Evolutionary conservation across 768 basidiomycete species (phyloP), one percentile per base, ranked within the genome.

Genomic region (Galerina sulciceps): DNA sequence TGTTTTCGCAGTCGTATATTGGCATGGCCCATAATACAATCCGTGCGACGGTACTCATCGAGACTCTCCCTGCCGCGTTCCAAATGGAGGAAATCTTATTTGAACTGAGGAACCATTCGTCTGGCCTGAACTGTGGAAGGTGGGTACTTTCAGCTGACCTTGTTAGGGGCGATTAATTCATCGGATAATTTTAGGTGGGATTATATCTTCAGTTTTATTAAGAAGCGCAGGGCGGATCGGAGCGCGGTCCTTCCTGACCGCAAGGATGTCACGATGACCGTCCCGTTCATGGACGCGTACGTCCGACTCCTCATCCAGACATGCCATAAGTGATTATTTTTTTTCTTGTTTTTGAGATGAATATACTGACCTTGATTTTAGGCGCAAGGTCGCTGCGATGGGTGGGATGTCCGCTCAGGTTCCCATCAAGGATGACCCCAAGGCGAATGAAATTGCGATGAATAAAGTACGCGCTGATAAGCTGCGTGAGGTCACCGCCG

Each of bases 331-430:
- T 94, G 73, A 31, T 8, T 31, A 62, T 82, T 69, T 57, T 58
- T 42, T 45, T 41, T 31, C 20, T 50, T 41, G 14, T 34, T 23
- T 45, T 37, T 44, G 3, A 0, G 9, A n/a, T 3, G 18, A 8
- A 34, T 35, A 9, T 18, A 38, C 44, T 46, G 14, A 53, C 31
- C 48, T 58, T 45, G 23, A 20, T 61, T n/a, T 36, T 64, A 94
- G 92, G 71, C 94, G 96, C 65, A 96, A 96, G 67, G 97, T 99
- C 17, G 97, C 97, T 5, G 97, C 97, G 8, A 98, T 99, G 90
- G 97, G 97, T 62, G 97, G 97, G 64, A 99, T 99, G 97, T 95
- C 96, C 31, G 97, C 97, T 17, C 95, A 97, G 71, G 99, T 99
- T 69, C 97, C 96, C n/a, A 97, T 99, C 83, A 99, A 94, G 80